Base-by-base conservation (phyloP, 2,329 filamentous ascomycete species). In the Cyphellophora attinorum region DNA sequence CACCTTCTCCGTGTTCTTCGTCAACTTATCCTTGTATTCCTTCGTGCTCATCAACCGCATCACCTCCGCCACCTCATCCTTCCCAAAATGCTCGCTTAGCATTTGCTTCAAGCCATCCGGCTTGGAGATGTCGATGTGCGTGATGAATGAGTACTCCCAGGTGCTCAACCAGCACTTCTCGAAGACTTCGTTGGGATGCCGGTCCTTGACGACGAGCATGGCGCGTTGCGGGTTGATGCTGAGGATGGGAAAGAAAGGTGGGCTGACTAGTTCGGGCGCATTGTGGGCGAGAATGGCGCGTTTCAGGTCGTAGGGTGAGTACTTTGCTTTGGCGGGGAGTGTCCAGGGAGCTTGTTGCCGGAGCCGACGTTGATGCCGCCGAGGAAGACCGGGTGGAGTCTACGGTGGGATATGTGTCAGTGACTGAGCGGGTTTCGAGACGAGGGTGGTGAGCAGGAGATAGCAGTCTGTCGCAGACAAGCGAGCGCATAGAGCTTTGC, bases 341-440 rank as follows among this genome's bases (percentile, higher is more conserved):
- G 65, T 65, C 79, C 81, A 86, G 1, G 84, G 83, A 83, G 82
- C 45, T 74, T 74, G 56, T 91, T 89, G 32, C 80, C 74, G 29
- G 70, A 70, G 13, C 62, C 67, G 21, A 65, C 61, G 51, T 78
- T 81, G 51, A 84, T 73, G 29, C 69, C 79, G 16, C 75, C 77
- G 11, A 89, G 65, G 51, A 88, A 79, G 33, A 86, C 67, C 11
- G 84, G 84, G 44, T 81, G 68, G 47, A 82, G 72, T 33, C 79
- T 84, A 42, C 37, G 21, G 25, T 33, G 16, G 33, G 16, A 2
- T 17, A 12, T 6, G 35, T 14, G 23, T 33, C 11, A 6, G 29
- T 25, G 11, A 25, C 8, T 8, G 11, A 8, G 21, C 21, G 8
- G 10, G 10, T 11, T 25, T n/a, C n/a, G n/a, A n/a, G n/a, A n/a